These are phyloP conservation scores for Ophiobolus disseminans DNA, from an alignment of 2,329 filamentous ascomycete species.

Conservation along the genomic window DNA sequence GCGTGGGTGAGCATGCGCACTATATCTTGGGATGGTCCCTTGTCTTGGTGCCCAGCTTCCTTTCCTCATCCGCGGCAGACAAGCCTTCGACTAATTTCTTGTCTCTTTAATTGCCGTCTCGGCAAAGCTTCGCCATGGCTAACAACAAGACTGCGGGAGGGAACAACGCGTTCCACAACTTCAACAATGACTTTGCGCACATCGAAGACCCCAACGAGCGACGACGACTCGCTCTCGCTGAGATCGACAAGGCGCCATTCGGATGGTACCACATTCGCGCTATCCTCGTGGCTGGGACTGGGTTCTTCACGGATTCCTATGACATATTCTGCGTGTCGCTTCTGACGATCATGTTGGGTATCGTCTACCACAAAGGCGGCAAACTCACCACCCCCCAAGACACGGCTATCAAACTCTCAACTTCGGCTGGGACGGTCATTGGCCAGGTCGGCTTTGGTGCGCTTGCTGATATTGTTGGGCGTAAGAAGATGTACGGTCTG, in stretches of 20 bases:
- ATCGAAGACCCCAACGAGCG: constrained; percentile 77
- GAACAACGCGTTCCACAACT: constrained; percentile 36
- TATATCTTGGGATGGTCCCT: constrained; percentile 6
- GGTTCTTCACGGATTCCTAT: constrained; percentile 87
- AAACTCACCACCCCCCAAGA: constrained; percentile 70
- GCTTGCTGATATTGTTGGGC: constrained; percentile 74
- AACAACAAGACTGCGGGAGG: constrained; percentile 30
- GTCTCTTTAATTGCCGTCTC: constrained; percentile 7
- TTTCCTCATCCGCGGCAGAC: background rate
- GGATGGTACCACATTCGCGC: constrained; percentile 84
- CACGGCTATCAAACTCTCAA: constrained; percentile 85
- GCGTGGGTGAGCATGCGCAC: background rate
- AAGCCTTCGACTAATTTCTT: constrained; percentile 18
- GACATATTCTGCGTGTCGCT: constrained; percentile 61
- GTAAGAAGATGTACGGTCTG: constrained; percentile 81
- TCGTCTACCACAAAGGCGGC: constrained; percentile 71
- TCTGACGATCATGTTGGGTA: constrained; percentile 71
- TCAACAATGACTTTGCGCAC: constrained; percentile 51
- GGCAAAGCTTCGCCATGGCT: constrained; percentile 22
- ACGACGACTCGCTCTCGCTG: constrained; percentile 77
- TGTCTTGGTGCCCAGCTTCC: constrained; percentile 2
- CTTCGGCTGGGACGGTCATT: constrained; percentile 81
- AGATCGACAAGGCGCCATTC: constrained; percentile 82
- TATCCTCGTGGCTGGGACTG: constrained; percentile 79
- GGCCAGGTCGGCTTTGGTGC: constrained; percentile 76